Conservation (phyloP, 2,329 filamentous ascomycete genomes). For the Pseudogymnoascus sp. region DNA sequence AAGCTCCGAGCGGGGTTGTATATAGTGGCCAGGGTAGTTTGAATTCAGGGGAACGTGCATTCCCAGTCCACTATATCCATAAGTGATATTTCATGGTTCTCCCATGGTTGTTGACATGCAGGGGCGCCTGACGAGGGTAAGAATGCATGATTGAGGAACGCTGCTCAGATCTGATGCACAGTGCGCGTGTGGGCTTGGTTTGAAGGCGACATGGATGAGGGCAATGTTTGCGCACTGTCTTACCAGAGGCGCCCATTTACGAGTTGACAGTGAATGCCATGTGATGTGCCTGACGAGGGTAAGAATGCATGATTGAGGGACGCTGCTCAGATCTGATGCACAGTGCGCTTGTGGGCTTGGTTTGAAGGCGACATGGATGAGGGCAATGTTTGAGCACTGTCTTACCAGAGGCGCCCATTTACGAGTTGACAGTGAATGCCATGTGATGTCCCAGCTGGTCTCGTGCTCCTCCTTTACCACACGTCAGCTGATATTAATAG, state of each 20-base stretch:
- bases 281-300: no score
- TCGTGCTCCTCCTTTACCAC: not conserved
- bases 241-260: not conserved
- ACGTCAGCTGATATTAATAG: not conserved
- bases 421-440: not conserved
- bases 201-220: not conserved
- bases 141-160: not conserved
- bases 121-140: not conserved
- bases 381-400: not conserved
- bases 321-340: not conserved
- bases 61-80: not conserved
- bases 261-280: not conserved
- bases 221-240: not conserved
- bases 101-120: not conserved
- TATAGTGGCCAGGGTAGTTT: not conserved
- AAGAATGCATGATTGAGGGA: not conserved
- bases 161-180: not conserved
- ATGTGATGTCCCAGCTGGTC: not conserved
- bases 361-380: not conserved
- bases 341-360: not conserved
- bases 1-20: no score
- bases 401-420: not conserved
- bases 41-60: not conserved
- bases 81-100: not conserved
- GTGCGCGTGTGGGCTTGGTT: not conserved